These are phyloP conservation scores for Rhizopogon vinicolor DNA, from an alignment of 768 basidiomycete species.

Conservation along the genomic window DNA sequence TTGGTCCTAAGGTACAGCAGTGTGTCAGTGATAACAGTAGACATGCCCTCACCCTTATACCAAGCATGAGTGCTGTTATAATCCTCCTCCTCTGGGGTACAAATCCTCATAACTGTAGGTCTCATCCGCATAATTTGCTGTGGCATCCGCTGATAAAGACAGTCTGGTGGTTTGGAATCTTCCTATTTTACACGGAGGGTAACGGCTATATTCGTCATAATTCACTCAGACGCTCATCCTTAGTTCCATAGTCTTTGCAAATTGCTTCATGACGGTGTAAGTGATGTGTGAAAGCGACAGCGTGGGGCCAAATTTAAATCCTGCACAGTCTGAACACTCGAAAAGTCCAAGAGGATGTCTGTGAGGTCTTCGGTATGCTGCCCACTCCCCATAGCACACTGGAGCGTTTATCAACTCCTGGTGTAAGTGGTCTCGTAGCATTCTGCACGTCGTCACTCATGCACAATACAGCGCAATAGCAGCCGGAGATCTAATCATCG, in stretches of 20 bases:
- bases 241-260: background rate
- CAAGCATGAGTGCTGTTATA: background rate
- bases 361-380: background rate
- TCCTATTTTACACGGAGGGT: background rate
- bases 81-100: background rate
- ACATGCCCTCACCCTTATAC: background rate
- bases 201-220: background rate
- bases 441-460: background rate
- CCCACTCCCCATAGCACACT: background rate
- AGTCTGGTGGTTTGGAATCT: conserved; percentile 1
- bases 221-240: background rate
- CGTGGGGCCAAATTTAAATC: background rate
- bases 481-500: no score
- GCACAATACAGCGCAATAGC: background rate
- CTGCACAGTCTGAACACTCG: background rate
- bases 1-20: background rate
- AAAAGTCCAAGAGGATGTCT: background rate
- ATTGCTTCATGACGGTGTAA: background rate
- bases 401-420: background rate
- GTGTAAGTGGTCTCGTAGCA: background rate
- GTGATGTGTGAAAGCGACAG: background rate
- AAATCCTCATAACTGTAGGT: background rate
- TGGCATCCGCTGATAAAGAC: background rate
- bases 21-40: background rate
- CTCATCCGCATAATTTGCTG: background rate